Percentiles rank a stretch among this genome's conserved stretches.
These are phyloP conservation scores for Volvox reticuliferus DNA, from an alignment of 139 green algal species.

Conservation along the genomic window DNA sequence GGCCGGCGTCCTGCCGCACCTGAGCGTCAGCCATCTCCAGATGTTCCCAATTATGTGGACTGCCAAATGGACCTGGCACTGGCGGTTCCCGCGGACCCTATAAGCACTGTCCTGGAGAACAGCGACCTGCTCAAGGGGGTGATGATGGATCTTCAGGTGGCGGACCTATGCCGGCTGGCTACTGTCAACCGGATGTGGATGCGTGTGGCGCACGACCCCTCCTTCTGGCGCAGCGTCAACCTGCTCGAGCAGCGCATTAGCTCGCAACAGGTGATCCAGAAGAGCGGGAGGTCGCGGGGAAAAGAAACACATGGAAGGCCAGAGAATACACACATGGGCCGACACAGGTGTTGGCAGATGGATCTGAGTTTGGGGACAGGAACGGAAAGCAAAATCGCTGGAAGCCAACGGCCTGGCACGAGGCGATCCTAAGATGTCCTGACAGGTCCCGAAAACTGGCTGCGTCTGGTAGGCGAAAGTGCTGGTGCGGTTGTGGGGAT, in stretches of 20 bases:
- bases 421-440: too few species aligned
- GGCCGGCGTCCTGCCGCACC: not conserved
- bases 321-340: not conserved
- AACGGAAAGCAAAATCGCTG: not conserved
- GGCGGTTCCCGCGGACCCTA: not conserved
- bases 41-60: not conserved
- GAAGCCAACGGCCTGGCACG: too few species aligned
- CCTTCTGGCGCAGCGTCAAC: slow-evolving; percentile 17
- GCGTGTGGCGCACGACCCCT: slow-evolving; percentile 1
- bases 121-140: slow-evolving; percentile 23
- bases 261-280: slow-evolving; percentile 28
- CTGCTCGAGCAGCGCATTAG: not conserved
- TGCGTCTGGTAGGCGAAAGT: not conserved
- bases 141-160: not conserved
- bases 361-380: not conserved
- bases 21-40: not conserved
- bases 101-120: not conserved
- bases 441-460: too few species aligned
- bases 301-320: not conserved
- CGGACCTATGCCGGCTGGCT: slow-evolving; percentile 32
- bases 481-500: not conserved
- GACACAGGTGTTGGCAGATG: not conserved
- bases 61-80: not conserved
- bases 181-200: slow-evolving; percentile 17
- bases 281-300: not conserved